Conservation (phyloP, 345 rosid species). For the Syzygium grande region DNA sequence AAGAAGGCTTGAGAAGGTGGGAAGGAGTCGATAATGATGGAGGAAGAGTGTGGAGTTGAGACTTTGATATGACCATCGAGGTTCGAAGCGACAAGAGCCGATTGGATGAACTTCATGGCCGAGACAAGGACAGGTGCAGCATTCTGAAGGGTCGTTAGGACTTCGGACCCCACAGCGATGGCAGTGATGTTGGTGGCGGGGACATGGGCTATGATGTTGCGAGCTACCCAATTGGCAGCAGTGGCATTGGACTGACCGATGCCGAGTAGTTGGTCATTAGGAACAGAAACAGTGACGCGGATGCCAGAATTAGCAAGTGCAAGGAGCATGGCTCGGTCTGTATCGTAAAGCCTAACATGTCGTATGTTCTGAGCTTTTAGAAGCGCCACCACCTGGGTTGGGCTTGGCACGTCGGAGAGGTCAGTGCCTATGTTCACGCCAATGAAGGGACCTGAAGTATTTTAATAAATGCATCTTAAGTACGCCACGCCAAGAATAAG, state of each 20-base stretch:
- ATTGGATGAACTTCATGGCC: conserved; percentile 73
- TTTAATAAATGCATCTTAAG: neutral
- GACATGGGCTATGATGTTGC: conserved; percentile 70
- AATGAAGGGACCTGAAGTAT: conserved; percentile 55
- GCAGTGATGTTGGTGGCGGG: conserved; percentile 93
- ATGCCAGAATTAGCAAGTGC: conserved; percentile 89
- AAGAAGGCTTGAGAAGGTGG: conserved; percentile 99
- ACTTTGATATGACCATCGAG: conserved; percentile 84
- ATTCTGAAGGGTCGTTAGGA: conserved; percentile 59
- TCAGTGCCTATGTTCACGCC: conserved; percentile 92
- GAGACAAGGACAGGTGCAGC: conserved; percentile 81
- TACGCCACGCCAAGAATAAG: neutral
- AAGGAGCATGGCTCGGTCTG: conserved; percentile 72
- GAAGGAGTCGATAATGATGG: conserved; percentile 87
- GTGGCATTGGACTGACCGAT: conserved; percentile 97
- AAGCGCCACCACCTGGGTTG: conserved; percentile 78
- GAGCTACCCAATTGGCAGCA: conserved; percentile 94
- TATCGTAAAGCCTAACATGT: conserved; percentile 79
- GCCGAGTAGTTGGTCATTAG: conserved; percentile 93
- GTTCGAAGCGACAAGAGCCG: conserved; percentile 87
- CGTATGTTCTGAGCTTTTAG: conserved; percentile 79
- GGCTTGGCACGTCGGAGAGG: conserved; percentile 83
- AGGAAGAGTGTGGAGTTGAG: conserved; percentile 80
- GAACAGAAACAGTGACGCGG: conserved; percentile 76
- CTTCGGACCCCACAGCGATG: conserved; percentile 87